phyloP scores from a whole-genome alignment of 164 flowering plant genomes.

The Amborella trichopoda region DNA sequence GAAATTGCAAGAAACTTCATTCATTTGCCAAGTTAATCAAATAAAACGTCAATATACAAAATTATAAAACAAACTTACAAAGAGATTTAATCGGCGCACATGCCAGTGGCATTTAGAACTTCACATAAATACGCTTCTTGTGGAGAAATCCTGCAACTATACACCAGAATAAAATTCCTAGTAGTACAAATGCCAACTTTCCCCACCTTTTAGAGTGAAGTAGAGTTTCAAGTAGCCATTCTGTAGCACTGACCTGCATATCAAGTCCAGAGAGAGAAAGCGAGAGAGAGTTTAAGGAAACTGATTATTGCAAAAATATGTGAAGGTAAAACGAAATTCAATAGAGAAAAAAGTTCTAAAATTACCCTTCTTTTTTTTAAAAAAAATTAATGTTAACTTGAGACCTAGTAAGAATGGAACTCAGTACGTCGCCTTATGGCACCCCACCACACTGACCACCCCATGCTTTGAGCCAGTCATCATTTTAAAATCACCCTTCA shows the following conservation, averaged over 20 bases:
- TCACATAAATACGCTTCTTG: slow-evolving; percentile 35
- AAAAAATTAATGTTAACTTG: too few relatives aligned
- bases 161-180: slow-evolving; percentile 69
- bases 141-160: slow-evolving; percentile 60
- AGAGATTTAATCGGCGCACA: background rate
- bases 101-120: slow-evolving; percentile 19
- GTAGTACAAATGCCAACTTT: slow-evolving; percentile 40
- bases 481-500: too few relatives aligned
- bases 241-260: slow-evolving; percentile 47
- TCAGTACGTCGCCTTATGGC: too few relatives aligned
- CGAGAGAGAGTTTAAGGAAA: background rate
- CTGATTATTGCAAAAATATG: background rate
- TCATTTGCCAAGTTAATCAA: background rate
- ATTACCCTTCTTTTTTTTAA: background rate
- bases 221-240: slow-evolving; percentile 29
- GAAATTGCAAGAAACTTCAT: background rate
- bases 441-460: too few relatives aligned
- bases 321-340: background rate
- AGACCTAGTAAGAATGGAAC: background rate
- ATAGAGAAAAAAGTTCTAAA: background rate
- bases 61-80: background rate
- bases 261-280: background rate
- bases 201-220: slow-evolving; percentile 60
- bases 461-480: too few relatives aligned
- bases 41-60: background rate